Percentiles rank a stretch among this genome's conserved stretches.
Evolutionary conservation across 345 rosid species (phyloP).

Genomic region (Eucalyptus caleyi): DNA sequence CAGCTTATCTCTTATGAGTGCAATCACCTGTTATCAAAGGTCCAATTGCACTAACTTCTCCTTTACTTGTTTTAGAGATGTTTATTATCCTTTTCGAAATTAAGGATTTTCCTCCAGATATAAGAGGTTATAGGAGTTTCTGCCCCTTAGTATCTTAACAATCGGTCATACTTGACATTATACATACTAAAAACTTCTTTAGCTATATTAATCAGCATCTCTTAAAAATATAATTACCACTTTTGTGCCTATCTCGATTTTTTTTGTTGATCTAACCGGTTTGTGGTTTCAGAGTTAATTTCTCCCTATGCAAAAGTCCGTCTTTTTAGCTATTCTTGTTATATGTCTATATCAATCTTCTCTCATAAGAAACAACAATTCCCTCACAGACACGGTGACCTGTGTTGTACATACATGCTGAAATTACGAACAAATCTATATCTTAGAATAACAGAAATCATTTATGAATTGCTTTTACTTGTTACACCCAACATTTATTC

Average conservation of each 20-base stretch:
- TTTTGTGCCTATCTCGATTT: neutral
- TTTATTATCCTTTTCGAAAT: neutral
- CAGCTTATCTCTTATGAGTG: fast-evolving
- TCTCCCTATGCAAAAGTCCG: neutral
- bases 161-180: neutral
- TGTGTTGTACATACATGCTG: neutral
- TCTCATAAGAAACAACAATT: neutral
- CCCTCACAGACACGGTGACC: neutral
- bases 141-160: neutral
- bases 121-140: neutral
- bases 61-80: neutral
- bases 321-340: neutral
- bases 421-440: fast-evolving
- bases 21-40: fast-evolving
- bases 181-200: neutral
- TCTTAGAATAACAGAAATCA: neutral
- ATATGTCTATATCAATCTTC: neutral
- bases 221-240: neutral
- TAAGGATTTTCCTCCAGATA: neutral
- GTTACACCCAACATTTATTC: fast-evolving
- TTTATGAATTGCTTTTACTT: neutral
- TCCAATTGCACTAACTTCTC: neutral
- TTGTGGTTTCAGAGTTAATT: neutral
- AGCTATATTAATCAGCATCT: neutral
- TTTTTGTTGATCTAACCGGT: neutral